Evolutionary conservation across 2,329 filamentous ascomycete genomes (phyloP).

Genomic region (Penicillium verrucosum): DNA sequence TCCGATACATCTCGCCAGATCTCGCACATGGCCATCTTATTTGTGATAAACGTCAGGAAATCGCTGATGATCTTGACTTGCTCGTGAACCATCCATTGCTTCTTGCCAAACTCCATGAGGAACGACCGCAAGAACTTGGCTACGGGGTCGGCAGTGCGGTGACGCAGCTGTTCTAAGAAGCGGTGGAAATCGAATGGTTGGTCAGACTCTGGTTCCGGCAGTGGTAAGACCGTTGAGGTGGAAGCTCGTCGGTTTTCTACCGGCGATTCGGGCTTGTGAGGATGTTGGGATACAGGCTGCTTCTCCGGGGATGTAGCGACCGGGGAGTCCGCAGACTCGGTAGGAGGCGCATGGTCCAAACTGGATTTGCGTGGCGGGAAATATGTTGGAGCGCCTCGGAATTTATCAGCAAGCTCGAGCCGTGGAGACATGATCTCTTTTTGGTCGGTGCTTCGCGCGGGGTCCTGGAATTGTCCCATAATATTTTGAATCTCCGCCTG

Average conservation of each 20-base stretch:
- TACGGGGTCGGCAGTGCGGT: constrained; percentile 96
- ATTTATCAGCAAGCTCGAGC: constrained; percentile 75
- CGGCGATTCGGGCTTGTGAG: constrained; percentile 21
- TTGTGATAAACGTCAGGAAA: constrained; percentile 92
- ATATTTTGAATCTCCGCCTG: constrained; percentile 91
- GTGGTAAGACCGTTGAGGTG: constrained; percentile 53
- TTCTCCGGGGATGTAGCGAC: constrained; percentile 16
- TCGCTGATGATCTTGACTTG: constrained; percentile 98
- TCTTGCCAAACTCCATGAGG: constrained; percentile 88
- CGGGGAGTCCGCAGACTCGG: constrained; percentile 32
- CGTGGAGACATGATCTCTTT: constrained; percentile 92
- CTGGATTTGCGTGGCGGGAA: constrained; percentile 85
- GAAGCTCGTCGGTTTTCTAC: constrained; percentile 33
- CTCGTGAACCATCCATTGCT: constrained; percentile 99
- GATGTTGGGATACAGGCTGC: constrained; percentile 28
- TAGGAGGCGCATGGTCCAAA: constrained; percentile 64
- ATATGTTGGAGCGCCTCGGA: constrained; percentile 62
- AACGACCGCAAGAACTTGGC: constrained; percentile 95
- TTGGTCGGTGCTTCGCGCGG: constrained; percentile 65
- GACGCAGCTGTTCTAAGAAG: constrained; percentile 90
- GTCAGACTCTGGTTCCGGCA: constrained; percentile 75
- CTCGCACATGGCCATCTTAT: constrained; percentile 97
- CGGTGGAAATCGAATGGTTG: constrained; percentile 96
- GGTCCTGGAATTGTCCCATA: constrained; percentile 90
- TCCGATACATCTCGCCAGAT: constrained; percentile 96